phyloP scores from a whole-genome alignment of 2,329 filamentous ascomycete genomes.

The Hysterium pulicare region DNA sequence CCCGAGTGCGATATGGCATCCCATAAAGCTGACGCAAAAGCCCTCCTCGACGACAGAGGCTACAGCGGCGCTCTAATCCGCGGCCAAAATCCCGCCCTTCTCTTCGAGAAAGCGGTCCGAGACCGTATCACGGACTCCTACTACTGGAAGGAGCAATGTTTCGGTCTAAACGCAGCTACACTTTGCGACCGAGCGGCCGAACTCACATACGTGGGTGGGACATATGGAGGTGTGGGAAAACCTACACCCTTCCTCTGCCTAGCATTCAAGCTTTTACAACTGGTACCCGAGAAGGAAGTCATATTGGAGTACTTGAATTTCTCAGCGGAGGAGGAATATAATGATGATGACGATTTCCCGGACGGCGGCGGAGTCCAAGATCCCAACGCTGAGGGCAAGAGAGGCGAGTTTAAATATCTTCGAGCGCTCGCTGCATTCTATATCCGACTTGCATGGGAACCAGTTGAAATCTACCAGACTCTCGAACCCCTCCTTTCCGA shows the following conservation, averaged over 20 bases:
- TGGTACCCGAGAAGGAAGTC: conserved; percentile 75
- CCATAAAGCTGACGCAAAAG: conserved; percentile 73
- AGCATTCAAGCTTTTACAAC: conserved; percentile 88
- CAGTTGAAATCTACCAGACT: conserved; percentile 73
- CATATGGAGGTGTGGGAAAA: conserved; percentile 77
- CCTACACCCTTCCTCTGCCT: conserved; percentile 92
- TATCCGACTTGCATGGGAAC: conserved; percentile 78
- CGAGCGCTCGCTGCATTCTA: conserved; percentile 90
- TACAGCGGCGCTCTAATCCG: conserved; percentile 73
- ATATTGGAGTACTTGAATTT: conserved; percentile 75
- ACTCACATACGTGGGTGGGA: conserved; percentile 81
- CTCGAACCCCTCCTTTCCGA: conserved; percentile 84
- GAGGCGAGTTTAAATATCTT: conserved; percentile 66
- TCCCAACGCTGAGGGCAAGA: conserved; percentile 25
- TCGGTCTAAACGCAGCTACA: conserved; percentile 79
- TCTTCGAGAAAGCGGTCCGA: conserved; percentile 92
- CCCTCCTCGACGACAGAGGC: conserved; percentile 85
- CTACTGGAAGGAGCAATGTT: conserved; percentile 99
- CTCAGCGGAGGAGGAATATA: conserved; percentile 52
- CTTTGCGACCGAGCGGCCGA: conserved; percentile 87
- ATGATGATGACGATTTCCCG: conserved; percentile 37
- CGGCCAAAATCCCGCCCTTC: conserved; percentile 88
- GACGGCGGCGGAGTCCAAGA: conserved; percentile 18
- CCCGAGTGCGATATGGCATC: conserved; percentile 48
- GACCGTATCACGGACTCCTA: conserved; percentile 94